These are phyloP conservation scores for Solanum tacnaense DNA, from an alignment of 257 asterid genomes.

Conservation along the genomic window DNA sequence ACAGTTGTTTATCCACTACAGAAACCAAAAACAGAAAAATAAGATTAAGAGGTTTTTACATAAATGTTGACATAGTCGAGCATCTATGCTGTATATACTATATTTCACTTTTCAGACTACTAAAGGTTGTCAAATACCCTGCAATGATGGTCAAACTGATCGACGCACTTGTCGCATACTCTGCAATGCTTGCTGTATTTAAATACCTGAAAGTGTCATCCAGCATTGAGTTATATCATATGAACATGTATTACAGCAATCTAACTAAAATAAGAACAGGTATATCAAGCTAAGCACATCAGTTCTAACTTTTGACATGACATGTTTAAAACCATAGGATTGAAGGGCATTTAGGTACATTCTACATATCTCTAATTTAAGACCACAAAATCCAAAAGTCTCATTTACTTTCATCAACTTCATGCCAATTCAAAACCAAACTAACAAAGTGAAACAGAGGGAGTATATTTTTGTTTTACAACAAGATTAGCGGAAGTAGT, in stretches of 20 bases:
- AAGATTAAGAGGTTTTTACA: not conserved
- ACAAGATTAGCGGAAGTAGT: not conserved
- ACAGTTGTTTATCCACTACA: constrained; percentile 98
- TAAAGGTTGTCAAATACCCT: constrained; percentile 40
- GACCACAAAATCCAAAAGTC: not conserved
- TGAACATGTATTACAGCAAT: not conserved
- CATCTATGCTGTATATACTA: not conserved
- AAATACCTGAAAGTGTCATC: constrained; percentile 50
- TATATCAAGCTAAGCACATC: not conserved
- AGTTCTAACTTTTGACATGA: not conserved
- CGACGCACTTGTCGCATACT: constrained; percentile 95
- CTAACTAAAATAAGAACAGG: not conserved
- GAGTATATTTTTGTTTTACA: not conserved
- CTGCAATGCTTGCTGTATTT: constrained; percentile 98
- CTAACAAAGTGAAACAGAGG: not conserved
- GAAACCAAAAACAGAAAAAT: constrained; percentile 7
- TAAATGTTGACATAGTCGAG: not conserved
- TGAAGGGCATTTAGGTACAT: not conserved
- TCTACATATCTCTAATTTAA: not conserved
- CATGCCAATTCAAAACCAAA: not conserved
- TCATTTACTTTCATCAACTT: not conserved
- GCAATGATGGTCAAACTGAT: constrained; percentile 96
- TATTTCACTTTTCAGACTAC: not conserved
- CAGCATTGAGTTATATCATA: not conserved
- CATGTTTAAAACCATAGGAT: not conserved